Evolutionary conservation across 2,329 filamentous ascomycete species (phyloP), one percentile per base, ranked within the genome.

Genomic region (Zymoseptoria tritici): DNA sequence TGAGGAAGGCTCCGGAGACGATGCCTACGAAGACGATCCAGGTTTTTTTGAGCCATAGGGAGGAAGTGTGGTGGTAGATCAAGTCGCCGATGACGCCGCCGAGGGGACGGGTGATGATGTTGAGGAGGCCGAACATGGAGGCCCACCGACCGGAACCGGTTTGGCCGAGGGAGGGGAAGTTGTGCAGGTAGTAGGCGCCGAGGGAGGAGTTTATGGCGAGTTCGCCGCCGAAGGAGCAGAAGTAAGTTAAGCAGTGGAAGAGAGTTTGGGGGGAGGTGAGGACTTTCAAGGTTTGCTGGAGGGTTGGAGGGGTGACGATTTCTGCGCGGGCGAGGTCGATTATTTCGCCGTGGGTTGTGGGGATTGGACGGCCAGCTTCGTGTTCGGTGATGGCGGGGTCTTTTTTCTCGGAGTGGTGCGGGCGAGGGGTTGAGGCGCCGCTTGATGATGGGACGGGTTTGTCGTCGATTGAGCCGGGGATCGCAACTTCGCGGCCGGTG

Each of bases 61-160:
- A 76, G 57, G 69, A 75, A 1, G 79, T 83, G 49, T 69, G 69
- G 26, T 75, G 74, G 74, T 85, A 87, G 24, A 84, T 72, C 21
- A 82, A 58, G 62, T 87, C 85, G 6, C 79, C 78, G 21, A 84
- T 67, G 58, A 84, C 75, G 54, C 87, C 88, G 55, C 87, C 87
- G 3, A 24, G 22, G 3, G 22, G 22, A 24, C 22, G 80, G 26
- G 83, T 85, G 57, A 85, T 71, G 60, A 89, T 75, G 77, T 90
- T 90, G 63, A 90, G 79, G 57, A 90, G 85, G 22, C 87, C 88
- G 71, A 90, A 90, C 79, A 89, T 88, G 66, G 87, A 81, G 0
- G 87, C 87, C 80, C 86, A 85, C 55, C 78, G 77, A 3, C 83
- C 83, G 1, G 81, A 78, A 31, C 75, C 73, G 1, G 55, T 56